Percentiles rank a stretch among this genome's conserved stretches.
These are phyloP conservation scores for Ogataea philodendri DNA, from an alignment of 805 yeast species.

Conservation along the genomic window DNA sequence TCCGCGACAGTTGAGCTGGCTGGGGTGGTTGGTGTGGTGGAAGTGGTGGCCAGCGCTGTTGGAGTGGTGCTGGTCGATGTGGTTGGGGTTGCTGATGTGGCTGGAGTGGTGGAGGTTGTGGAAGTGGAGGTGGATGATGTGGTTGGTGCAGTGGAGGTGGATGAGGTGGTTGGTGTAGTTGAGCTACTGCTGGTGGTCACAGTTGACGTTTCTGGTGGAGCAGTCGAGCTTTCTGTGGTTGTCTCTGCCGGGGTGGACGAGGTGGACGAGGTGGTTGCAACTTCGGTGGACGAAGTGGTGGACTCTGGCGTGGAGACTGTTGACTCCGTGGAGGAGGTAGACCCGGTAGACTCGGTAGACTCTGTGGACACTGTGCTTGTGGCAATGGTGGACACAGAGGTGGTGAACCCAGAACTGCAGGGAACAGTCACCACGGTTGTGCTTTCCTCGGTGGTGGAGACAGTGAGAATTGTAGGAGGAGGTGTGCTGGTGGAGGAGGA, in stretches of 20 bases:
- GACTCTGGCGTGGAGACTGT: background rate
- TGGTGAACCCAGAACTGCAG: no score
- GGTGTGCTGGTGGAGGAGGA: constrained; percentile 1
- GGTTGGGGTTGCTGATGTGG: constrained; percentile 2
- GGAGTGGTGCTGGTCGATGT: background rate
- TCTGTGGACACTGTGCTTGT: no score
- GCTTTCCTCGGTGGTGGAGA: no score
- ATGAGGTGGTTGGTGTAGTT: constrained; percentile 1
- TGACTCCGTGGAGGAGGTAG: no score
- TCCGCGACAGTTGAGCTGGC: constrained; percentile 3
- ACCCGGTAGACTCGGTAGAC: no score
- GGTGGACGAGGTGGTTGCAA: background rate
- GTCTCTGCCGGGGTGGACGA: background rate
- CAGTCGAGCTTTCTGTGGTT: constrained; percentile 2
- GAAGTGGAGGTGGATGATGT: constrained; percentile 1
- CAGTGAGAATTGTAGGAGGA: no score
- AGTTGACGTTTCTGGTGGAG: no score
- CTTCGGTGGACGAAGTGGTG: background rate
- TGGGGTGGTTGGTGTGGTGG: constrained; percentile 5
- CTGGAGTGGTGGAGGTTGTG: constrained; percentile 1
- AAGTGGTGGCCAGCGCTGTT: constrained; percentile 3
- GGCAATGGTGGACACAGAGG: no score
- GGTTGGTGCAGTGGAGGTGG: no score
- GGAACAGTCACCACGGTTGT: no score
- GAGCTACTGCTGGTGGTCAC: no score